These are phyloP conservation scores for Chaetomium tenue DNA, from an alignment of 495 filamentous ascomycete genomes.

Conservation along the genomic window DNA sequence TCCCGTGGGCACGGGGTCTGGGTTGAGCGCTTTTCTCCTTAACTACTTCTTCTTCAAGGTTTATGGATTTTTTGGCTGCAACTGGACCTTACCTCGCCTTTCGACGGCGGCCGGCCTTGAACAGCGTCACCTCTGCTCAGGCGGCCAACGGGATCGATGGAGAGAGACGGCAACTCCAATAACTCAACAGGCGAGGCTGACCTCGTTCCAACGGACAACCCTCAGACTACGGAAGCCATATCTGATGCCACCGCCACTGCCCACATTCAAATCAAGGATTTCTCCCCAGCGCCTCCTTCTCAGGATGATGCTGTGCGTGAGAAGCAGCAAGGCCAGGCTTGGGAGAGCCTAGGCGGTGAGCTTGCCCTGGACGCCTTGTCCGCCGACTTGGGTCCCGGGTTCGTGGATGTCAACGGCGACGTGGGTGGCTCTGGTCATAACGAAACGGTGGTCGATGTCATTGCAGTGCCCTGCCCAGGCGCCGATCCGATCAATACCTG, in stretches of 20 bases:
- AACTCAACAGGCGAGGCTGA: constrained; percentile 17
- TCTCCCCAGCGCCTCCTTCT: background rate
- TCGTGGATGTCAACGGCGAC: constrained; percentile 44
- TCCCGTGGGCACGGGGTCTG: background rate
- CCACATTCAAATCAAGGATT: constrained; percentile 15
- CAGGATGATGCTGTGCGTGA: background rate
- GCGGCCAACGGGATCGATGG: constrained; percentile 20
- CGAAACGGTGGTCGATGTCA: constrained; percentile 48
- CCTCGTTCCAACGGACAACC: background rate
- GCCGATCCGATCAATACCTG: constrained; percentile 47
- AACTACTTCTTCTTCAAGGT: background rate
- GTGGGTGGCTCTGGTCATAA: constrained; percentile 44
- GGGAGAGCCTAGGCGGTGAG: background rate
- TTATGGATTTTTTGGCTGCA: background rate
- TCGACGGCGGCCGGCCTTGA: background rate
- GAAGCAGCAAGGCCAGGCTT: background rate
- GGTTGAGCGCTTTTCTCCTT: background rate
- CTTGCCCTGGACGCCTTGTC: background rate
- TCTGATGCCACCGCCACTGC: background rate
- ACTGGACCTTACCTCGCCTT: background rate
- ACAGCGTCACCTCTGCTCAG: background rate
- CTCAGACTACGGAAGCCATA: background rate
- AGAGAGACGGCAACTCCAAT: constrained; percentile 10
- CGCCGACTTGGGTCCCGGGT: constrained; percentile 33
- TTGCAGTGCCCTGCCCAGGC: constrained; percentile 48